Percentiles rank a stretch among this genome's conserved stretches.
phyloP scores from a whole-genome alignment of 129 eudicot species.

The Flaveria linearis region DNA sequence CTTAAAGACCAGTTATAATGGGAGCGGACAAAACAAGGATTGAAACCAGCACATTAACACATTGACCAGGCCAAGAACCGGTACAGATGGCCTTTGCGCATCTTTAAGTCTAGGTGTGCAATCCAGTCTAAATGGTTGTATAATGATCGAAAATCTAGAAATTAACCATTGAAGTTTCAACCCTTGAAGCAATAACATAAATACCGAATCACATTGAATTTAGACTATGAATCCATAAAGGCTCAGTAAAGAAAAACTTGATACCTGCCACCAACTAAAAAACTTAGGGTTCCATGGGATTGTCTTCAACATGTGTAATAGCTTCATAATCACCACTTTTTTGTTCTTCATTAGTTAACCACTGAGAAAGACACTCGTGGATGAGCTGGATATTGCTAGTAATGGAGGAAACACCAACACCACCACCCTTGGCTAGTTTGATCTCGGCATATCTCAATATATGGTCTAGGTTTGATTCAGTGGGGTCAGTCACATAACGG shows the following conservation, averaged over 20 bases:
- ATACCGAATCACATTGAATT: neutral
- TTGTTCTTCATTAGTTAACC: constrained; percentile 75
- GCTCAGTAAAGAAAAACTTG: constrained; percentile 10
- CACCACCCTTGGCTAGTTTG: constrained; percentile 36
- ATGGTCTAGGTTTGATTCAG: constrained; percentile 58
- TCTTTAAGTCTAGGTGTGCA: neutral
- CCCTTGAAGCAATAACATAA: neutral
- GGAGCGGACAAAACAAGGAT: too few species aligned
- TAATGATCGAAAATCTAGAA: neutral
- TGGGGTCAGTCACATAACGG: constrained; percentile 58
- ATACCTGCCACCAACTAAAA: constrained; percentile 11
- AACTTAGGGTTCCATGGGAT: constrained; percentile 24
- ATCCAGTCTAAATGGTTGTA: neutral
- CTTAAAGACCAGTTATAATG: too few species aligned
- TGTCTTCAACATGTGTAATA: constrained; percentile 30
- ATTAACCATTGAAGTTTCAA: constrained; percentile 3
- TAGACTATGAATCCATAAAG: neutral
- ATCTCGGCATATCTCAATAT: constrained; percentile 48
- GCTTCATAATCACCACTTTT: constrained; percentile 50
- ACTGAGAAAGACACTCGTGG: constrained; percentile 50
- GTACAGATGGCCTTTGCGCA: neutral
- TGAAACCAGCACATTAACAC: too few species aligned
- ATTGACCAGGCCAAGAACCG: too few species aligned
- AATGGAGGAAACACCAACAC: constrained; percentile 15
- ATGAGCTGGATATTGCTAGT: constrained; percentile 40